Conservation (phyloP, 2,329 filamentous ascomycete genomes). For the Raffaelea arxii region DNA sequence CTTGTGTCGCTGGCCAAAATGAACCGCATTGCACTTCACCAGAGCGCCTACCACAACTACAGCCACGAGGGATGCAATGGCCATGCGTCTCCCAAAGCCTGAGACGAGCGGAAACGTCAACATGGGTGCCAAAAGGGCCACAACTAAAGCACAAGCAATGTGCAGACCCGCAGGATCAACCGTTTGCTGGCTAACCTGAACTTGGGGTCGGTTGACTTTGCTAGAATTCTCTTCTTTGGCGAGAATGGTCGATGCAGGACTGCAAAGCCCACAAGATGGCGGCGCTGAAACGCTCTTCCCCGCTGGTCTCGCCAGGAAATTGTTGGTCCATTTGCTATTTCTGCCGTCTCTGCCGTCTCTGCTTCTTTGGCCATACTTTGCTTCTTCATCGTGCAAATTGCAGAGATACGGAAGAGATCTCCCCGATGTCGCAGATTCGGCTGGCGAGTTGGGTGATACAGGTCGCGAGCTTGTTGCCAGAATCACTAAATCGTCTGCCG, state of each 20-base stretch:
- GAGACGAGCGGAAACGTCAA: conserved; percentile 48
- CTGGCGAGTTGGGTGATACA: conserved; percentile 3
- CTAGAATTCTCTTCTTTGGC: too few species aligned
- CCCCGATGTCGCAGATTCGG: background rate
- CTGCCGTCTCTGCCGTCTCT: too few species aligned
- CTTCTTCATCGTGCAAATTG: conserved; percentile 18
- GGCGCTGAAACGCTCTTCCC: too few species aligned
- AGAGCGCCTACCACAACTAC: conserved; percentile 24
- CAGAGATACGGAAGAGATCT: conserved; percentile 1
- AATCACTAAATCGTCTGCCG: conserved; percentile 43
- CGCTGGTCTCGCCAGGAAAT: too few species aligned
- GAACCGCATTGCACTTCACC: conserved; percentile 3
- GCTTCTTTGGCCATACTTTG: too few species aligned
- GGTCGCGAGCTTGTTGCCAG: conserved; percentile 15
- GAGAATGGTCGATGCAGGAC: too few species aligned
- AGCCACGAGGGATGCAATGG: conserved; percentile 43
- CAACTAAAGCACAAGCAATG: conserved; percentile 37
- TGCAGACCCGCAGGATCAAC: too few species aligned
- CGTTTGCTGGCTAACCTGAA: too few species aligned
- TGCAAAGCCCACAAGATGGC: too few species aligned
- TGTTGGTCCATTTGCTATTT: background rate
- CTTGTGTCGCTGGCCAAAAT: background rate
- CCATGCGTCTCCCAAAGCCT: conserved; percentile 46
- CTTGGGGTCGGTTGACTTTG: too few species aligned
- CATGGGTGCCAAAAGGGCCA: conserved; percentile 45